Evolutionary conservation across 331 rosid species (phyloP).

Genomic region (Quercus lobata): DNA sequence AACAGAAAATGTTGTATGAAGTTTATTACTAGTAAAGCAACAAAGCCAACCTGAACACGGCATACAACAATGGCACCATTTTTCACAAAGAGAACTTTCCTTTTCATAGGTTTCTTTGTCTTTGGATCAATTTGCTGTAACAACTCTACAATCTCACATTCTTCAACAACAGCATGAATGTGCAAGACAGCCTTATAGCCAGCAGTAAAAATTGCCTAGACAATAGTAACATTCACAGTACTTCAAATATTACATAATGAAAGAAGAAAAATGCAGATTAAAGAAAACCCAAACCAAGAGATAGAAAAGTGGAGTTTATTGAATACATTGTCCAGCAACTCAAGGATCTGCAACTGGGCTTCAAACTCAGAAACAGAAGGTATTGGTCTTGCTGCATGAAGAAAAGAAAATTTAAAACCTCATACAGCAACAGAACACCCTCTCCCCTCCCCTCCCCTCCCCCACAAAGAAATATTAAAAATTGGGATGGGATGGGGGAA

Average conservation of each 20-base stretch:
- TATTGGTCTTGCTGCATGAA: constrained; percentile 68
- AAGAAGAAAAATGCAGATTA: not conserved
- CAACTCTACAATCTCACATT: constrained; percentile 93
- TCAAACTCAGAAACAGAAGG: constrained; percentile 63
- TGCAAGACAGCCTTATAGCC: constrained; percentile 97
- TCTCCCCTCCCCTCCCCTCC: not conserved
- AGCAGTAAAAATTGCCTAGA: constrained; percentile 94
- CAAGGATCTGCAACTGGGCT: constrained; percentile 86
- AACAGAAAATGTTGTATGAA: not conserved
- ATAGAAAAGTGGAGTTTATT: not conserved
- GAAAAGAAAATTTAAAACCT: not conserved
- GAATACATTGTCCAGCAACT: constrained; percentile 83
- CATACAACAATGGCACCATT: constrained; percentile 78
- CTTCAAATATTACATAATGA: constrained; percentile 11
- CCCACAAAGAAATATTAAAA: not conserved
- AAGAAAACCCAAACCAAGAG: not conserved
- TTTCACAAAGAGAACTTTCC: constrained; percentile 84
- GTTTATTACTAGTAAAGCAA: not conserved
- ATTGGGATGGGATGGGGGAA: not conserved
- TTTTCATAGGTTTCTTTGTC: constrained; percentile 84
- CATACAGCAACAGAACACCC: constrained; percentile 3
- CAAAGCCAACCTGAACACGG: constrained; percentile 72
- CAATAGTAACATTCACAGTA: constrained; percentile 1
- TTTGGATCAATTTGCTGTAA: constrained; percentile 85
- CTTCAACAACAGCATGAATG: constrained; percentile 89